These are phyloP conservation scores for Botrytis medusae DNA, from an alignment of 2,329 filamentous ascomycete species.

Conservation along the genomic window DNA sequence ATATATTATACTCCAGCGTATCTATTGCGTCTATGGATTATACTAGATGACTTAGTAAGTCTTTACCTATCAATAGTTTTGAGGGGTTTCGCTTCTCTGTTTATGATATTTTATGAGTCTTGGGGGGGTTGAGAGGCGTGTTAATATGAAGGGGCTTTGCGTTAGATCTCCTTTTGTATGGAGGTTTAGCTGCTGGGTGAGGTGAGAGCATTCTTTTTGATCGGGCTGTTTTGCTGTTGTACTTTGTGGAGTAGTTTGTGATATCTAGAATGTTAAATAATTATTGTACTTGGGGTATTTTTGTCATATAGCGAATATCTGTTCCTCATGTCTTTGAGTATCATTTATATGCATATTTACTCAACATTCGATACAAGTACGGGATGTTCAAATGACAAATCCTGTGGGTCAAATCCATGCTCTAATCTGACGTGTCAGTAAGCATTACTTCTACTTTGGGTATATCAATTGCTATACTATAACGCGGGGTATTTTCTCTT, in stretches of 20 bases:
- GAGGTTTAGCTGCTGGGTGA: neutral
- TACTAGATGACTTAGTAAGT: neutral
- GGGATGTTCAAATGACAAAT: neutral
- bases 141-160: neutral
- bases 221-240: neutral
- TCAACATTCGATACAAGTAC: neutral
- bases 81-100: neutral
- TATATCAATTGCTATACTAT: neutral
- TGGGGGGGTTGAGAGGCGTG: rapidly evolving
- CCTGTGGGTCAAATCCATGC: neutral
- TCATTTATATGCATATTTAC: neutral
- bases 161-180: neutral
- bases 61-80: neutral
- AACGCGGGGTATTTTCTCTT: neutral
- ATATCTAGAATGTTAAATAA: neutral
- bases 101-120: neutral
- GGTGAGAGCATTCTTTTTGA: neutral
- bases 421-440: neutral
- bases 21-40: neutral
- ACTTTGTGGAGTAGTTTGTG: neutral
- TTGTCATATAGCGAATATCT: neutral
- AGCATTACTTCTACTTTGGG: neutral
- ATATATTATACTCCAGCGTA: neutral
- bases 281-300: neutral
- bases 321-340: rapidly evolving